Base-by-base conservation (phyloP, 768 basidiomycete species). In the Hygrocybe punicea region DNA sequence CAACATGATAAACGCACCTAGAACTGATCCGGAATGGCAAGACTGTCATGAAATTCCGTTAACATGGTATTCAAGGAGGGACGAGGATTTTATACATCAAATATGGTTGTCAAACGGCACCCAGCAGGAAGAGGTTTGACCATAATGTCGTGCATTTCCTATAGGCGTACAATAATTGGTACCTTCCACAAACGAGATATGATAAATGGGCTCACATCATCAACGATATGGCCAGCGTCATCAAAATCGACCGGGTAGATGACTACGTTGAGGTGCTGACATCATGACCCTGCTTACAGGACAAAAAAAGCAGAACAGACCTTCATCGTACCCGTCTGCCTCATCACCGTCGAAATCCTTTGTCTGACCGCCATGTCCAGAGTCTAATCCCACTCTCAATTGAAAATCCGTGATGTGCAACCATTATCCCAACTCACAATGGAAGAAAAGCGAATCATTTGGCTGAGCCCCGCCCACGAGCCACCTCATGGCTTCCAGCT, bases 341-440 rank as follows among this genome's bases (percentile, higher is more conserved):
- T 95, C 91, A 63, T 94, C 91, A 1, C 91, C 91, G 61, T 92
- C 84, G 2, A 73, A 34, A 70, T 97, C 96, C 59, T 88, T 80
- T 0, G 88, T 87, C 72, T 94, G 94, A 13, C 93, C 94, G 36
- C 96, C 96, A 61, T 98, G 96, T 13, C 95, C 95, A 5, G 93
- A 96, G 69, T 92, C 91, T 91, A 42, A 1, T 17, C 53, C 35
- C 50, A 36, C 9, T 13, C 48, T 21, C 54, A 50, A 53, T 21
- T 58, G 42, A 52, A 21, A 13, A 47, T 34, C 14, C 44, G 19
- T 37, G 34, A 7, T 19, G 10, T 24, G n/a, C 21, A 23, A 42
- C 3, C 19, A 24, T 33, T 4, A 47, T 44, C 23, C 14, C 13
- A 1, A 70, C 82, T 56, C 57, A 89, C 90, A 95, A 62, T 94